phyloP scores from a whole-genome alignment of 1,284 basidiomycete genomes.

The Austroboletus novae-zelandiae region DNA sequence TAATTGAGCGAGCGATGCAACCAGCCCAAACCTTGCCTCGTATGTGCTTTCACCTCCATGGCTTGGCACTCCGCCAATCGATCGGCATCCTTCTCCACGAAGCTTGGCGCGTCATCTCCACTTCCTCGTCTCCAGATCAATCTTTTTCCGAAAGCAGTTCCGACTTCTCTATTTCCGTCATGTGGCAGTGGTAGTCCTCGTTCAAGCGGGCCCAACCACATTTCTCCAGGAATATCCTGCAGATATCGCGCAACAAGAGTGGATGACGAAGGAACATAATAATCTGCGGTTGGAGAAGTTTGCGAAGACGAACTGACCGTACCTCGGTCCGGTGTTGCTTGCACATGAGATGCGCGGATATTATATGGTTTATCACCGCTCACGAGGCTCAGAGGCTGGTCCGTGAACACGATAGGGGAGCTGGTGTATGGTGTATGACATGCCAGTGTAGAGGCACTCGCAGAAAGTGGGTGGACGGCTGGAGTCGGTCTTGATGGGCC shows the following conservation, averaged over 20 bases:
- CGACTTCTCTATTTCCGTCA: not conserved
- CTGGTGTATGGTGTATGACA: slow-evolving; percentile 1
- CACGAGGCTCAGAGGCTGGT: too few species aligned
- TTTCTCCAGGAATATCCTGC: slow-evolving; percentile 38
- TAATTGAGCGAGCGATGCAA: slow-evolving; percentile 16
- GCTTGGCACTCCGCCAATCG: slow-evolving; percentile 26
- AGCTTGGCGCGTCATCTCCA: not conserved
- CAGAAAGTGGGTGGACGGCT: not conserved
- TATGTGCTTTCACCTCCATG: slow-evolving; percentile 30
- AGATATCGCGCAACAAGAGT: slow-evolving; percentile 25
- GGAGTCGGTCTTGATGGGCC: slow-evolving; percentile 1
- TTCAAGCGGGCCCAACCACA: slow-evolving; percentile 43
- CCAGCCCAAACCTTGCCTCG: slow-evolving; percentile 23
- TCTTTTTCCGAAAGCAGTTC: slow-evolving; percentile 14
- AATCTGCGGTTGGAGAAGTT: slow-evolving; percentile 1
- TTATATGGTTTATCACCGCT: slow-evolving; percentile 26
- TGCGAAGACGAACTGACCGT: slow-evolving; percentile 5
- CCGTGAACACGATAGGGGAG: not conserved
- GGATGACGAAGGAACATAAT: slow-evolving; percentile 14
- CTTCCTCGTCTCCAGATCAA: slow-evolving; percentile 12
- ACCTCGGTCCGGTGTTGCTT: not conserved
- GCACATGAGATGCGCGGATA: slow-evolving; percentile 1
- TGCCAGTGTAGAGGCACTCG: not conserved
- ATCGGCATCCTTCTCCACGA: slow-evolving; percentile 18
- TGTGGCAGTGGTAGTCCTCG: slow-evolving; percentile 37